Evolutionary conservation across 2,329 filamentous ascomycete genomes (phyloP), one percentile per base, ranked within the genome.

Genomic region (Sporothrix pseudoabietina): DNA sequence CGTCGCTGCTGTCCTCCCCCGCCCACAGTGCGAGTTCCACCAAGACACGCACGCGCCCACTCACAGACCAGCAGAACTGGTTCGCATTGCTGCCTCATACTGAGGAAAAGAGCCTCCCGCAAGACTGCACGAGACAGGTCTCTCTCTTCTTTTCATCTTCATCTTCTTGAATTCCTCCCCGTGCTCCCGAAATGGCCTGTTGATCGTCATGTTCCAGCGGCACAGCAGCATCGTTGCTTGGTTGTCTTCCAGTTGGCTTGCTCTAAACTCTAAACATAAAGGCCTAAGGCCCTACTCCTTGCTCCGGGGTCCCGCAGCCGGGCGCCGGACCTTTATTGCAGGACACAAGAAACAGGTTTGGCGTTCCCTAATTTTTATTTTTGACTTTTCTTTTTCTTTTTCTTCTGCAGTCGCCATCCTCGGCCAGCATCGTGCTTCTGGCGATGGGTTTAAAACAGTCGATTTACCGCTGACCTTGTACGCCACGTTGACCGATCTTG

Each of bases 301-400:
- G 59, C 39, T 65, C 39, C 59, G 59, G 39, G 59, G 35, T 52
- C 63, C 59, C 22, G 63, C 22, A 52, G 63, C 44, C 63, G 41
- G 63, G n/a, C 26, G 19, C 44, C 63, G 44, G 63, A 30, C 63
- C 44, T 49, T 49, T 14, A 26, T 68, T 9, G 32, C 35, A 22
- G 39, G 59, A 22, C 61, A 66, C 61, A 47, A 66, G 63, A 66
- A 66, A 66, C 63, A 66, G 63, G 63, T 66, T 66, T 66, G 39
- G n/a, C 10, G 32, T 59, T 59, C 55, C 32, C 26, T 61, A 35
- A 16, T 32, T 47, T 41, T 10, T 44, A 19, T 19, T 66, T n/a
- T n/a, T n/a, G n/a, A n/a, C 41, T 63, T 63, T 26, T 26, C 26
- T 26, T 26, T 2, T 26, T 26, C 26, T 26, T 26, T 26, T 26